A percentile compares a stretch with the other conserved stretches of the same genome.
Evolutionary conservation across 1,139 yeast genomes (phyloP).

Genomic region (Yamadazyma songkhlaensis): DNA sequence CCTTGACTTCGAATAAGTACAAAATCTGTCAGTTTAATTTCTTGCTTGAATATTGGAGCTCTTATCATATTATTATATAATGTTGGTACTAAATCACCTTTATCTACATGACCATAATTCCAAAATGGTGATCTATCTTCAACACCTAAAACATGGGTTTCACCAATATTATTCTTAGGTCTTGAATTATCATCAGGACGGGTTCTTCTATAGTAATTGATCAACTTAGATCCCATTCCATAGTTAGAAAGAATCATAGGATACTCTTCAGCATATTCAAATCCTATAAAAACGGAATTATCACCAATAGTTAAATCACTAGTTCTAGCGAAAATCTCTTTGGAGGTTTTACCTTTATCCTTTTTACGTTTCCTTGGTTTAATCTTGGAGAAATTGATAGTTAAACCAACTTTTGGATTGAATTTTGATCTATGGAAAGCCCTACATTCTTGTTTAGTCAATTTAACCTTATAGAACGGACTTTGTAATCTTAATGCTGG

Average conservation of each 20-base stretch:
- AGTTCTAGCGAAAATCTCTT: conserved; percentile 68
- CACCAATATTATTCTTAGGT: conserved; percentile 89
- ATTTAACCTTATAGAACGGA: conserved; percentile 83
- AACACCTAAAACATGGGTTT: conserved; percentile 90
- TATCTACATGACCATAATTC: conserved; percentile 97
- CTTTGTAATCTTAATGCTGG: conserved; percentile 87
- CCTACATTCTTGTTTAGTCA: conserved; percentile 68
- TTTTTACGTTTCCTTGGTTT: conserved; percentile 84
- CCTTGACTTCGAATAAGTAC: conserved; percentile 79
- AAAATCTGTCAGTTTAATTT: conserved; percentile 75
- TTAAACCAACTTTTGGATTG: conserved; percentile 72
- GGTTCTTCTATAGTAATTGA: conserved; percentile 87
- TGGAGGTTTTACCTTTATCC: conserved; percentile 80
- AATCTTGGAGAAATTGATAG: conserved; percentile 70
- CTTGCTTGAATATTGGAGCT: conserved; percentile 93
- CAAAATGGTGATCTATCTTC: conserved; percentile 97
- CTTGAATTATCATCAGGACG: conserved; percentile 79
- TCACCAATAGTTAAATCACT: conserved; percentile 84
- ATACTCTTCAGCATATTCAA: conserved; percentile 89
- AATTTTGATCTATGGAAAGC: conserved; percentile 80
- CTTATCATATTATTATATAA: conserved; percentile 86
- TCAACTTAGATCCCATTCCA: conserved; percentile 95
- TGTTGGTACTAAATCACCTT: conserved; percentile 92
- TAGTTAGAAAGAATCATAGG: conserved; percentile 82
- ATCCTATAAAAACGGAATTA: conserved; percentile 67